phyloP scores from a whole-genome alignment of 805 yeast genomes.

The Suhomyces kilbournensis region DNA sequence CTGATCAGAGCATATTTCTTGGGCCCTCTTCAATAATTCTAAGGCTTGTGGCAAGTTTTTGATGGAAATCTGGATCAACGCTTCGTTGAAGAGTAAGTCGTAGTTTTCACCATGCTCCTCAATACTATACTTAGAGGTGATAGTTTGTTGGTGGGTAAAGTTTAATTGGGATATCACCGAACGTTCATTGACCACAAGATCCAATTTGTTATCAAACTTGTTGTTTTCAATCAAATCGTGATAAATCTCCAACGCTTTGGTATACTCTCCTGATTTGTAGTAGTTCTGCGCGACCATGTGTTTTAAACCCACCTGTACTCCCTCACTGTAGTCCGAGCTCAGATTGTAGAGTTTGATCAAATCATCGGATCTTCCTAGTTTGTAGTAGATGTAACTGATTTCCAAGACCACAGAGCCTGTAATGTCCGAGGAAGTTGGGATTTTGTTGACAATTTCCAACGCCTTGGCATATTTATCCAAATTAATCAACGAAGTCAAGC shows the following conservation, averaged over 20 bases:
- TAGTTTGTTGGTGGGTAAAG: conserved; percentile 5
- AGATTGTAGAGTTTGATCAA: conserved; percentile 18
- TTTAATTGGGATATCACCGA: conserved; percentile 59
- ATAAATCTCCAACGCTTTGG: conserved; percentile 47
- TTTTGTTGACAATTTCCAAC: conserved; percentile 36
- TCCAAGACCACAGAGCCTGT: conserved; percentile 43
- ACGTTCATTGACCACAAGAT: conserved; percentile 61
- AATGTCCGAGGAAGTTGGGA: conserved; percentile 24
- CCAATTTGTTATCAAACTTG: conserved; percentile 45
- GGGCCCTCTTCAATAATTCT: conserved; percentile 44
- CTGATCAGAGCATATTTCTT: conserved; percentile 35
- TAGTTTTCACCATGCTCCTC: conserved; percentile 24
- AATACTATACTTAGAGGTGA: conserved; percentile 1
- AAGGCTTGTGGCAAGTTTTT: conserved; percentile 41
- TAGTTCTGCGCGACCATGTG: conserved; percentile 55
- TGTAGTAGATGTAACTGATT: conserved; percentile 58
- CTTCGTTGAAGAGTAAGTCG: conserved; percentile 60
- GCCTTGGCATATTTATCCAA: conserved; percentile 56
- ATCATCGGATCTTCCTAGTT: conserved; percentile 43
- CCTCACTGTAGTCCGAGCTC: conserved; percentile 12
- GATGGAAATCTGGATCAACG: conserved; percentile 47
- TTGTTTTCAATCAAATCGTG: conserved; percentile 34
- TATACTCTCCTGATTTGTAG: conserved; percentile 45
- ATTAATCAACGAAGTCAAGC: conserved; percentile 58
- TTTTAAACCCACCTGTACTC: conserved; percentile 32